Conservation (phyloP, 306 rosid genomes). For the Styphnolobium japonicum region DNA sequence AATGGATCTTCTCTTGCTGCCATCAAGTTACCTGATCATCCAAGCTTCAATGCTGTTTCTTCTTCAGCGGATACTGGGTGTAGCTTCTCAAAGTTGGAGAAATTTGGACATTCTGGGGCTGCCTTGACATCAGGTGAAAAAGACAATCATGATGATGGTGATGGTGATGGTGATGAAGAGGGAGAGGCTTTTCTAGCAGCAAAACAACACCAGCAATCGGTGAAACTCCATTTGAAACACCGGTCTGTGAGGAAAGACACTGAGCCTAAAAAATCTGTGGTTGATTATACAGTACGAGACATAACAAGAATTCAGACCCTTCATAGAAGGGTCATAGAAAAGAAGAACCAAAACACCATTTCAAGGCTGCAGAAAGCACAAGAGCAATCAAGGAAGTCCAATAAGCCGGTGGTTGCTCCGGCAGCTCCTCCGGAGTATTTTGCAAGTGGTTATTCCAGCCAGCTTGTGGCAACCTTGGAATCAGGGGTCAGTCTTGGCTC, state of each 20-base stretch:
- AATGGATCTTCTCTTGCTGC: conserved; percentile 58
- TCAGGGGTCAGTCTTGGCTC: conserved; percentile 85
- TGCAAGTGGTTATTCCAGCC: conserved; percentile 30
- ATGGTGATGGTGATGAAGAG: conserved; percentile 1
- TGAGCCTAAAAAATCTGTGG: conserved; percentile 41
- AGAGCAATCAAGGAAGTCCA: not conserved
- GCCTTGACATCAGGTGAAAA: not conserved
- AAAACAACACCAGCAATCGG: conserved; percentile 23
- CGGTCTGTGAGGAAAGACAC: conserved; percentile 14
- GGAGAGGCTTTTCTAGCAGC: not conserved
- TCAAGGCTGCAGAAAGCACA: conserved; percentile 47
- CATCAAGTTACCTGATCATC: conserved; percentile 55
- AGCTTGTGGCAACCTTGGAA: conserved; percentile 71
- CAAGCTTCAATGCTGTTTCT: conserved; percentile 52
- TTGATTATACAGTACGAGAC: conserved; percentile 51
- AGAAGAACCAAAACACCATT: conserved; percentile 70
- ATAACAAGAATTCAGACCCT: conserved; percentile 65
- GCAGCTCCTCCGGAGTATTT: conserved; percentile 48
- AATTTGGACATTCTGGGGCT: conserved; percentile 24
- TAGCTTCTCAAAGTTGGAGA: conserved; percentile 26
- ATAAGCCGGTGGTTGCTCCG: conserved; percentile 16
- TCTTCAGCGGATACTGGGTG: conserved; percentile 47
- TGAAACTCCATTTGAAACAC: conserved; percentile 63
- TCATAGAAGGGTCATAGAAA: conserved; percentile 53
- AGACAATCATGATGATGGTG: conserved; percentile 2